Conservation (phyloP, 441 rosid genomes). For the Syzygium malaccense region DNA sequence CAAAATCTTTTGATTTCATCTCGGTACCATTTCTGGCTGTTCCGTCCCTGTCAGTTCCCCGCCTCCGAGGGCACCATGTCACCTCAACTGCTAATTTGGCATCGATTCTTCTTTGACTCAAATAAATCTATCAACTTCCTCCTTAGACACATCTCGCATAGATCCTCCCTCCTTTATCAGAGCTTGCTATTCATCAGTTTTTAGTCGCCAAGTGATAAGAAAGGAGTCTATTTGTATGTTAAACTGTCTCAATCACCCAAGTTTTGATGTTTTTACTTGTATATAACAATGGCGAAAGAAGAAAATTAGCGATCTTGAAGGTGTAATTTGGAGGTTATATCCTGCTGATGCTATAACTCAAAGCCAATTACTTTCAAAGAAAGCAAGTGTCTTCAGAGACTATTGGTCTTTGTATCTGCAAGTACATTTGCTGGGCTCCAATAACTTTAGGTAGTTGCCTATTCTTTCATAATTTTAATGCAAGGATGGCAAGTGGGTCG, state of each 20-base stretch:
- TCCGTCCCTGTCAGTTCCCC: not conserved
- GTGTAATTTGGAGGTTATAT: not conserved
- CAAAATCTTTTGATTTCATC: not conserved
- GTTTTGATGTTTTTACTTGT: not conserved
- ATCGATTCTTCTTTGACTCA: not conserved
- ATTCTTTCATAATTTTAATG: constrained; percentile 9
- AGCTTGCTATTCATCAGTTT: not conserved
- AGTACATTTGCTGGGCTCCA: not conserved
- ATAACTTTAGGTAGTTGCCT: constrained; percentile 6
- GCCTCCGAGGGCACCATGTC: not conserved
- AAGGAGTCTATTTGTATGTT: not conserved
- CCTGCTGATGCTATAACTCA: not conserved
- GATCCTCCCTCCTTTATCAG: not conserved
- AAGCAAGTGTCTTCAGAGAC: not conserved
- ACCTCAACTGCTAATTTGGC: not conserved
- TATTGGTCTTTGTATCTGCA: not conserved
- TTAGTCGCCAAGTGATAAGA: not conserved
- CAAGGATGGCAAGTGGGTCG: constrained; percentile 19
- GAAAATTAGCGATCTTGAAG: not conserved
- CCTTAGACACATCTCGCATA: not conserved
- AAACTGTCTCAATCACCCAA: not conserved
- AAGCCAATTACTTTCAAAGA: not conserved
- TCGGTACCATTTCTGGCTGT: not conserved
- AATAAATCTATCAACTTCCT: not conserved
- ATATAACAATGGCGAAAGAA: not conserved